These are phyloP conservation scores for Novymonas esmeraldas DNA, from an alignment of 208 protist species.

Conservation along the genomic window DNA sequence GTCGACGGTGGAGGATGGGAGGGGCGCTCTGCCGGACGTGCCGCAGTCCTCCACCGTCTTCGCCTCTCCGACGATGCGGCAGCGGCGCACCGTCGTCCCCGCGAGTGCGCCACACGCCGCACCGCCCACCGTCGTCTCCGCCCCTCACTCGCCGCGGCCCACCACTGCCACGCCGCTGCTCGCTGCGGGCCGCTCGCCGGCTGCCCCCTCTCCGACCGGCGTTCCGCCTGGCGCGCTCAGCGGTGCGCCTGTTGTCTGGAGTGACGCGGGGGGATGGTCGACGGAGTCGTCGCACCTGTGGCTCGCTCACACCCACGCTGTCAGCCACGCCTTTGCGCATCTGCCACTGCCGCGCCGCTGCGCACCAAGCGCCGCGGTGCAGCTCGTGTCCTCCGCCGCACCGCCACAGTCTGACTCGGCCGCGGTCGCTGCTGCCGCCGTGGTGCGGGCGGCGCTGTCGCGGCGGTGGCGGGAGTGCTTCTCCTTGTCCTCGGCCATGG, in stretches of 20 bases:
- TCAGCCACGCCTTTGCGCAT: conserved; percentile 16
- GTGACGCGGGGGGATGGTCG: conserved; percentile 16
- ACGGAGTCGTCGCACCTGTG: conserved; percentile 17
- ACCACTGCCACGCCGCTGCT: no score
- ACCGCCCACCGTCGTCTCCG: not conserved
- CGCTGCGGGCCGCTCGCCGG: not conserved
- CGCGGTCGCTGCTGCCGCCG: conserved; percentile 1
- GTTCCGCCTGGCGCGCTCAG: not conserved
- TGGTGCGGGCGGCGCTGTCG: conserved; percentile 19
- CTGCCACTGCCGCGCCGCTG: not conserved
- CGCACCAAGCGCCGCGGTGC: not conserved
- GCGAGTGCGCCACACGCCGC: no score
- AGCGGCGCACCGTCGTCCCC: not conserved
- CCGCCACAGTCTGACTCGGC: no score
- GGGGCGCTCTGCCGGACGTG: not conserved
- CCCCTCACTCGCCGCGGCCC: not conserved
- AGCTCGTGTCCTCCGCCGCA: no score
- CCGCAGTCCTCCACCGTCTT: not conserved
- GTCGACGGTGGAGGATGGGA: not conserved
- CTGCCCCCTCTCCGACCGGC: not conserved
- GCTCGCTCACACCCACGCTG: conserved; percentile 31
- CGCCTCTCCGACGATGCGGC: conserved; percentile 12
- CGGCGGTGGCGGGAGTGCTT: conserved; percentile 24
- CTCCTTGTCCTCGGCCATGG: conserved; percentile 42
- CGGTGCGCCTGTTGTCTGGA: not conserved